Conservation (phyloP, 2,329 filamentous ascomycete species). For the Cladosporium austrohemisphaericum region DNA sequence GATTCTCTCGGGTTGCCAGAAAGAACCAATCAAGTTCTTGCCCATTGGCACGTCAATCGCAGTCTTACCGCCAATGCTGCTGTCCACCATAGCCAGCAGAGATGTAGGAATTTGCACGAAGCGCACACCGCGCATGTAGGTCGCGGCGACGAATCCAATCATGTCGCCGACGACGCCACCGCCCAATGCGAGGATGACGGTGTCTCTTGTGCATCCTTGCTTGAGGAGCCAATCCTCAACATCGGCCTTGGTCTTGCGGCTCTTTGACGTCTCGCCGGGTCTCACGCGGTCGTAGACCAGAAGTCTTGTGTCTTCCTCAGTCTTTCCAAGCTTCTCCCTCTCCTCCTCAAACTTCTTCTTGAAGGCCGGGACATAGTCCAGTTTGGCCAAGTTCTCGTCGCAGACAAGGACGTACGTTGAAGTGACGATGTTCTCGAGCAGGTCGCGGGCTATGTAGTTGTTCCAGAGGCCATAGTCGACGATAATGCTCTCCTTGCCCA, state of each 20-base stretch:
- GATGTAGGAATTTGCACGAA: conserved; percentile 97
- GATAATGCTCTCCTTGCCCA: conserved; percentile 86
- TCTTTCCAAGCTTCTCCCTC: conserved; percentile 35
- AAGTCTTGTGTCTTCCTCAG: conserved; percentile 58
- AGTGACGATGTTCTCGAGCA: conserved; percentile 71
- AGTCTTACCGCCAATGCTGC: conserved; percentile 96
- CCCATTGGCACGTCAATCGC: conserved; percentile 94
- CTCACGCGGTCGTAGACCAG: conserved; percentile 84
- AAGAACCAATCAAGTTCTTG: conserved; percentile 92
- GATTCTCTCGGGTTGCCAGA: conserved; percentile 92
- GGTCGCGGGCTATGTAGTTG: conserved; percentile 73
- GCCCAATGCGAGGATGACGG: conserved; percentile 88
- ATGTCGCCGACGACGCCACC: conserved; percentile 97
- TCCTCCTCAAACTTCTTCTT: conserved; percentile 57
- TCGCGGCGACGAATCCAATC: conserved; percentile 95
- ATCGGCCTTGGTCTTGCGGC: conserved; percentile 85
- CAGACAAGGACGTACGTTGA: conserved; percentile 96
- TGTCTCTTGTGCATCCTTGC: conserved; percentile 90
- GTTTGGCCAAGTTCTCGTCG: conserved; percentile 81
- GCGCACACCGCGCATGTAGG: conserved; percentile 95
- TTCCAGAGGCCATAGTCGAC: conserved; percentile 90
- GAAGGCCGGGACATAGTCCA: conserved; percentile 74
- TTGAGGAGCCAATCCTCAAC: conserved; percentile 97
- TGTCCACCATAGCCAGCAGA: conserved; percentile 94
- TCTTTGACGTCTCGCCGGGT: conserved; percentile 91